Evolutionary conservation across 2,329 filamentous ascomycete species (phyloP).

Genomic region (Penicillium occitanis): DNA sequence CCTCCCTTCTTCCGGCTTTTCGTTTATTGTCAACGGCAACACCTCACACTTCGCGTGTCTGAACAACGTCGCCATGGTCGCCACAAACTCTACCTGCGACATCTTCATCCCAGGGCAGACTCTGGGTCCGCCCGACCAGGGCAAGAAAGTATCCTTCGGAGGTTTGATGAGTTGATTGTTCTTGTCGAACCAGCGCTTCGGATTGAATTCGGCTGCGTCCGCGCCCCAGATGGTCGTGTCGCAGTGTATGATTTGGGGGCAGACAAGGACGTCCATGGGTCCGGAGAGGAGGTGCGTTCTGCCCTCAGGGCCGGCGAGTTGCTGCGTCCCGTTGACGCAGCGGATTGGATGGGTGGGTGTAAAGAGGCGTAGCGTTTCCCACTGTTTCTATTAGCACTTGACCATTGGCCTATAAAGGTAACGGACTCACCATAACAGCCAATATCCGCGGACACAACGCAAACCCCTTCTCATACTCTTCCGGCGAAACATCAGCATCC

Average conservation of each 20-base stretch:
- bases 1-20: neutral
- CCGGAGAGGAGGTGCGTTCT: slow-evolving; percentile 34
- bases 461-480: slow-evolving; percentile 48
- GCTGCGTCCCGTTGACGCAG: slow-evolving; percentile 31
- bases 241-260: slow-evolving; percentile 46
- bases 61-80: slow-evolving; percentile 46
- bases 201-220: slow-evolving; percentile 51
- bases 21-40: neutral
- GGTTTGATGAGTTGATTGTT: slow-evolving; percentile 13
- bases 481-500: slow-evolving; percentile 25
- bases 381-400: slow-evolving; percentile 21
- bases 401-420: neutral
- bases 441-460: slow-evolving; percentile 47
- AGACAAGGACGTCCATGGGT: slow-evolving; percentile 36
- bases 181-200: slow-evolving; percentile 48
- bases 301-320: slow-evolving; percentile 28
- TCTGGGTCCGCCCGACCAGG: slow-evolving; percentile 9
- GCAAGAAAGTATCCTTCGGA: slow-evolving; percentile 11
- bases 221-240: slow-evolving; percentile 50
- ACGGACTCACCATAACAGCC: slow-evolving; percentile 48
- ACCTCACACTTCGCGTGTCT: slow-evolving; percentile 29
- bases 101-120: slow-evolving; percentile 33
- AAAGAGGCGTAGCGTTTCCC: slow-evolving; percentile 48
- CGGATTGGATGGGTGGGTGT: slow-evolving; percentile 42
- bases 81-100: slow-evolving; percentile 57